A percentile compares a stretch with the other conserved stretches of the same genome.
These are phyloP conservation scores for Linum trigynum DNA, from an alignment of 345 rosid genomes.

Conservation along the genomic window DNA sequence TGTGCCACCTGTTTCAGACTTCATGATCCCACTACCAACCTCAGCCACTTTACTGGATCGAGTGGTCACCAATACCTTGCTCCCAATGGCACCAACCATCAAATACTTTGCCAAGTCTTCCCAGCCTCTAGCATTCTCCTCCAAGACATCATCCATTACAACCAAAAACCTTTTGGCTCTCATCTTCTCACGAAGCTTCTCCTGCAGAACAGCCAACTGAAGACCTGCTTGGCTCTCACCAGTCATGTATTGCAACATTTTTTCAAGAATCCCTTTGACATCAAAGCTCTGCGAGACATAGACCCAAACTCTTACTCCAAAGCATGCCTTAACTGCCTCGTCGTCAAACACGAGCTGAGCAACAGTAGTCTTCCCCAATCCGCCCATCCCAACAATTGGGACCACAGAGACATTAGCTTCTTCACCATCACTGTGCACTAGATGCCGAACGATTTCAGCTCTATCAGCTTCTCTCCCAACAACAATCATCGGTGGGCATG, in stretches of 20 bases:
- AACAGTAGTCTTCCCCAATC: neutral
- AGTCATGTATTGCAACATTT: slow-evolving; percentile 2
- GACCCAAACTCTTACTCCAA: slow-evolving; percentile 9
- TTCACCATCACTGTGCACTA: slow-evolving; percentile 10
- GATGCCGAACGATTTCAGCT: neutral
- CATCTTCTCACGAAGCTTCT: slow-evolving; percentile 1
- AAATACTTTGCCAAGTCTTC: slow-evolving; percentile 9
- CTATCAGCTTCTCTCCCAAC: slow-evolving; percentile 13
- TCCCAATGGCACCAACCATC: slow-evolving; percentile 11
- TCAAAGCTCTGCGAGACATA: slow-evolving; percentile 17
- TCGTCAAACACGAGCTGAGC: neutral
- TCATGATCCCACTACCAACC: neutral
- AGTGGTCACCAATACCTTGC: slow-evolving; percentile 18
- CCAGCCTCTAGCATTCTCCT: slow-evolving; percentile 11
- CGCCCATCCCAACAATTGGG: slow-evolving; percentile 20
- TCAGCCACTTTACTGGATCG: slow-evolving; percentile 11
- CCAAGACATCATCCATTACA: slow-evolving; percentile 21
- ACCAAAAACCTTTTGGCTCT: slow-evolving; percentile 13
- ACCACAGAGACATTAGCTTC: slow-evolving; percentile 8
- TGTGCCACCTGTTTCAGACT: neutral
- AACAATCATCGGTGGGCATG: neutral
- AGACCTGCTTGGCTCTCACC: neutral
- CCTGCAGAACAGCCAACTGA: slow-evolving; percentile 15
- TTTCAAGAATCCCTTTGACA: slow-evolving; percentile 6
- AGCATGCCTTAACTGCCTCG: neutral